Percentiles rank a stretch among this genome's conserved stretches.
These are phyloP conservation scores for Candida railenensis DNA, from an alignment of 805 yeast species.

Conservation along the genomic window DNA sequence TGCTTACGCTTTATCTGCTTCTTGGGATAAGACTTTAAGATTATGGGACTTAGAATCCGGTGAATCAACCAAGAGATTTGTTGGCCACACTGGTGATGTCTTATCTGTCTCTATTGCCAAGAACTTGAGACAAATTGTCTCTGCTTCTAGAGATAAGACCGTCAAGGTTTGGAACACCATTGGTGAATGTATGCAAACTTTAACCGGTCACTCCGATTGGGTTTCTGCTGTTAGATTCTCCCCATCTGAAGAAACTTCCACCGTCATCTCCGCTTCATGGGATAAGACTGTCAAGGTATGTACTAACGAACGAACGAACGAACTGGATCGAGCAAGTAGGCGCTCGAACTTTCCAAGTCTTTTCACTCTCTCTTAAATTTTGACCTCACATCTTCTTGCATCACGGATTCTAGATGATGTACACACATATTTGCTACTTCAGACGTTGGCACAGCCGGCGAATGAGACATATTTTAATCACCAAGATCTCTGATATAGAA, in stretches of 20 bases:
- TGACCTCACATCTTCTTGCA: slow-evolving; percentile 10
- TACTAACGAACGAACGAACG: slow-evolving; percentile 30
- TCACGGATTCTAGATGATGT: slow-evolving; percentile 61
- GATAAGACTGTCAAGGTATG: slow-evolving; percentile 99
- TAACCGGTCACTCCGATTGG: slow-evolving; percentile 98
- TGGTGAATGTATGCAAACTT: slow-evolving; percentile 94
- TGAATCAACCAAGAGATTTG: slow-evolving; percentile 90
- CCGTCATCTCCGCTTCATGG: slow-evolving; percentile 97
- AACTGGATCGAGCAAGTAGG: no score
- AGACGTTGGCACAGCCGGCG: slow-evolving; percentile 70
- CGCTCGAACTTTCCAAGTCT: background rate
- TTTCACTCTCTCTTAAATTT: slow-evolving; percentile 3
- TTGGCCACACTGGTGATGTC: slow-evolving; percentile 97
- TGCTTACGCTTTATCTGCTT: slow-evolving; percentile 95
- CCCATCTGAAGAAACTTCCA: slow-evolving; percentile 71
- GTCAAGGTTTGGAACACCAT: slow-evolving; percentile 99
- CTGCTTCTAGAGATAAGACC: slow-evolving; percentile 99
- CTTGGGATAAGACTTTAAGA: slow-evolving; percentile 99
- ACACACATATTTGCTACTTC: slow-evolving; percentile 98
- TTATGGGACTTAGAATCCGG: slow-evolving; percentile 97
- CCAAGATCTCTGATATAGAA: slow-evolving; percentile 94
- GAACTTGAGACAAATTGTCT: slow-evolving; percentile 96
- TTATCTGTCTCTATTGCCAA: slow-evolving; percentile 94
- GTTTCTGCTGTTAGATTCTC: slow-evolving; percentile 97
- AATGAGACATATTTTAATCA: slow-evolving; percentile 94